Conservation (phyloP, 495 filamentous ascomycete genomes). For the Penicillium flavigenum region DNA sequence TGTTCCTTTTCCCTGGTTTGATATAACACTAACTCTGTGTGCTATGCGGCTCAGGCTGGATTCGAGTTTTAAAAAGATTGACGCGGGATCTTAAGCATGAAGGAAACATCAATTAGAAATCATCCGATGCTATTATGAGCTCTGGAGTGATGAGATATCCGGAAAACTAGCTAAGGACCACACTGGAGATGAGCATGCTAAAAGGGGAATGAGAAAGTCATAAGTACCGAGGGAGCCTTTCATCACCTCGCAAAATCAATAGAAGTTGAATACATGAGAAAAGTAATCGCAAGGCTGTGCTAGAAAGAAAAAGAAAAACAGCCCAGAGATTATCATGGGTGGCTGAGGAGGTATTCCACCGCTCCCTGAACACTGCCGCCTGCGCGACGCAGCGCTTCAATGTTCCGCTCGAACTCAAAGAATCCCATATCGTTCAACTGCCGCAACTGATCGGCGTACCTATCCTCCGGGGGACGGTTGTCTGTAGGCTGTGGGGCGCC, state of each 20-base stretch:
- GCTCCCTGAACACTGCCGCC: constrained; percentile 96
- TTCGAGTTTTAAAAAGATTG: neutral
- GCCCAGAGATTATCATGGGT: constrained; percentile 28
- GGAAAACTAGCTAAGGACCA: constrained; percentile 7
- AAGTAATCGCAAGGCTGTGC: constrained; percentile 11
- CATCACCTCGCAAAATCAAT: constrained; percentile 17
- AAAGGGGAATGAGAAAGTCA: constrained; percentile 21
- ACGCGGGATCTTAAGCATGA: neutral
- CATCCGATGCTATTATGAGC: neutral
- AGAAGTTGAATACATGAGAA: constrained; percentile 22
- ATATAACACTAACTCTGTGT: neutral
- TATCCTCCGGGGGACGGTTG: constrained; percentile 86
- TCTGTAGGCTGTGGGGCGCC: constrained; percentile 59
- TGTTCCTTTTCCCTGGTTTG: no score
- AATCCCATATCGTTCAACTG: constrained; percentile 99
- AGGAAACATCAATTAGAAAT: neutral
- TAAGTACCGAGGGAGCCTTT: constrained; percentile 15
- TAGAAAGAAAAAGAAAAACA: constrained; percentile 11
- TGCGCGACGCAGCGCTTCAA: constrained; percentile 80
- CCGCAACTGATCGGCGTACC: constrained; percentile 84
- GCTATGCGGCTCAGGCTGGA: no score
- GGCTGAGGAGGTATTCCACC: constrained; percentile 67
- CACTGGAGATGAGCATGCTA: constrained; percentile 13
- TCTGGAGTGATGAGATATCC: constrained; percentile 1
- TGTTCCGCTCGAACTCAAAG: constrained; percentile 91